A percentile compares a stretch with the other conserved stretches of the same genome.
These are phyloP conservation scores for Hortaea werneckii DNA, from an alignment of 2,329 filamentous ascomycete genomes.

Conservation along the genomic window DNA sequence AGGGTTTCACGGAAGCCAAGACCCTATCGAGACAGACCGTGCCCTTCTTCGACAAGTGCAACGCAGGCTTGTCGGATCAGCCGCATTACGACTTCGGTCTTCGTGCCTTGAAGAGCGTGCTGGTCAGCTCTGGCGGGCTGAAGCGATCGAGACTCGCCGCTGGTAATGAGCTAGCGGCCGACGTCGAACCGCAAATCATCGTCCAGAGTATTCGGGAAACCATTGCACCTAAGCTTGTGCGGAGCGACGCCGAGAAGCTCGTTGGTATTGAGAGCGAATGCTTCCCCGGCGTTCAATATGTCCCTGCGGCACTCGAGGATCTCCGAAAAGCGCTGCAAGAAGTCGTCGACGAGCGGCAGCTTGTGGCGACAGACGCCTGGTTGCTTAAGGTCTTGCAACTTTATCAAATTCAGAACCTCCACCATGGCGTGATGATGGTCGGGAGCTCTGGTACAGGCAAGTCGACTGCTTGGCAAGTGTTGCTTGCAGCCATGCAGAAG, in stretches of 20 bases:
- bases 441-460: constrained; percentile 96
- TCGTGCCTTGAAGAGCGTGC: constrained; percentile 93
- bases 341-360: constrained; percentile 72
- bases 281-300: constrained; percentile 88
- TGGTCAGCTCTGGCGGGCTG: constrained; percentile 92
- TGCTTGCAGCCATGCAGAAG: constrained; percentile 81
- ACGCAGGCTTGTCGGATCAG: constrained; percentile 75
- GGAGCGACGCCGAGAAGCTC: constrained; percentile 84
- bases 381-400: constrained; percentile 95
- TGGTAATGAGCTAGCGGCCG: constrained; percentile 42
- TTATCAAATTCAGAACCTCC: constrained; percentile 94
- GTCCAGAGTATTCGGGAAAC: constrained; percentile 98
- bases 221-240: constrained; percentile 93
- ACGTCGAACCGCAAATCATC: constrained; percentile 90
- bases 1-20: constrained; percentile 96
- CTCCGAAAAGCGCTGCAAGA: constrained; percentile 72
- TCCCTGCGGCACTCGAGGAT: constrained; percentile 73
- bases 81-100: constrained; percentile 98
- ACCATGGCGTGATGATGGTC: constrained; percentile 99
- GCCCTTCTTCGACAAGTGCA: constrained; percentile 93
- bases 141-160: constrained; percentile 70
- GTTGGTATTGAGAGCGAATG: constrained; percentile 68
- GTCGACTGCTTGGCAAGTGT: constrained; percentile 84
- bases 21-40: constrained; percentile 88
- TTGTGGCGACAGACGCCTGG: constrained; percentile 89